phyloP scores from a whole-genome alignment of 768 basidiomycete species.

The Termitomyces sp. region DNA sequence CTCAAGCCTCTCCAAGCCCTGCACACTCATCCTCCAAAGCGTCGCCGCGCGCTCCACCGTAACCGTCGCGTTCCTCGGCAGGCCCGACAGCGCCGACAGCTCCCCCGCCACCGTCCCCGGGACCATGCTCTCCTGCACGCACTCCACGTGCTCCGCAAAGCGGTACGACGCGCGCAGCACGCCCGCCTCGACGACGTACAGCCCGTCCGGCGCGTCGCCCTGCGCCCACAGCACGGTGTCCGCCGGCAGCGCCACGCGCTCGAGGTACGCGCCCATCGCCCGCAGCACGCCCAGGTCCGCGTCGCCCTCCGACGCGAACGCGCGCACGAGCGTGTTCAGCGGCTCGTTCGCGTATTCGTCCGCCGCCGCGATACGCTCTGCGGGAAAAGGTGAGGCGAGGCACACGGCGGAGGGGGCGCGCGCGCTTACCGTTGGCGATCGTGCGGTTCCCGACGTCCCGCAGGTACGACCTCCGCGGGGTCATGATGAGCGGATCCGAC shows the following conservation, averaged over 20 bases:
- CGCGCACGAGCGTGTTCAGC: constrained; percentile 67
- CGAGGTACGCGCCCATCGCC: constrained; percentile 68
- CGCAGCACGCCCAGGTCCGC: constrained; percentile 50
- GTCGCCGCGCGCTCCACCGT: constrained; percentile 73
- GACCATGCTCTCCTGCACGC: constrained; percentile 88
- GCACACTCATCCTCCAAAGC: constrained; percentile 73
- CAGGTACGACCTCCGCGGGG: constrained; percentile 64
- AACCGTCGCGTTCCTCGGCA: constrained; percentile 81
- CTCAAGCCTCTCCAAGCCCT: constrained; percentile 58
- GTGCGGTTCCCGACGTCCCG: constrained; percentile 69
- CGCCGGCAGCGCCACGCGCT: constrained; percentile 40
- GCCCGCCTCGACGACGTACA: constrained; percentile 88
- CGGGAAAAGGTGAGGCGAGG: background rate
- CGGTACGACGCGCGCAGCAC: constrained; percentile 78
- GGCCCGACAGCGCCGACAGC: constrained; percentile 74
- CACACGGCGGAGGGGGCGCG: too few relatives aligned
- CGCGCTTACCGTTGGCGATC: constrained; percentile 47
- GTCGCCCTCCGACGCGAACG: constrained; percentile 70
- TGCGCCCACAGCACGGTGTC: constrained; percentile 71
- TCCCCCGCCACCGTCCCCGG: constrained; percentile 92
- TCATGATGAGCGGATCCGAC: constrained; percentile 44
- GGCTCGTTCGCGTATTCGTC: constrained; percentile 48
- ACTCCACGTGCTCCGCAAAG: constrained; percentile 62
- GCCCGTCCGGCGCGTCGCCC: constrained; percentile 70
- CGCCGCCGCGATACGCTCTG: constrained; percentile 17